These are phyloP conservation scores for Penicillium glabrum DNA, from an alignment of 2,329 filamentous ascomycete species.

Conservation along the genomic window DNA sequence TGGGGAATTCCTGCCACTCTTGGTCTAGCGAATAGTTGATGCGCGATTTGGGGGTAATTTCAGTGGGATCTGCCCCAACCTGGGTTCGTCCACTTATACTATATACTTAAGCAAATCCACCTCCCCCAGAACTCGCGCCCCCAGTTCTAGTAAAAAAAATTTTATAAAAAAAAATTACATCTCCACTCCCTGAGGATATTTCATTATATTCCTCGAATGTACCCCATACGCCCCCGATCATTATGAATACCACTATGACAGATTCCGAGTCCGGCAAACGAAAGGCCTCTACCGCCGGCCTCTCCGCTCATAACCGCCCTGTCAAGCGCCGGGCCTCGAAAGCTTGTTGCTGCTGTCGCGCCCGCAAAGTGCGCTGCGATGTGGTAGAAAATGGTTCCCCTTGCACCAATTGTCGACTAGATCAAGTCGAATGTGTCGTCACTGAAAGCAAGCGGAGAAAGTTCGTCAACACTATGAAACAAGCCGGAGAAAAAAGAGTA, in stretches of 20 bases:
- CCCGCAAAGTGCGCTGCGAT: slow-evolving; percentile 90
- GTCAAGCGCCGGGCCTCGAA: slow-evolving; percentile 86
- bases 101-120: slow-evolving; percentile 33
- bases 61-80: slow-evolving; percentile 13
- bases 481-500: not conserved
- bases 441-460: slow-evolving; percentile 78
- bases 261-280: slow-evolving; percentile 50
- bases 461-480: slow-evolving; percentile 28
- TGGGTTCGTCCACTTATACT: slow-evolving; percentile 1
- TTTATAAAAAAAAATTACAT: slow-evolving; percentile 10
- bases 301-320: slow-evolving; percentile 55
- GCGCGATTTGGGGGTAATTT: slow-evolving; percentile 7
- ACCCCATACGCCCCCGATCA: slow-evolving; percentile 17
- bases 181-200: slow-evolving; percentile 23
- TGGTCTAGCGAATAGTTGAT: slow-evolving; percentile 7
- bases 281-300: slow-evolving; percentile 57
- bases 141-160: slow-evolving; percentile 5
- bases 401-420: slow-evolving; percentile 76
- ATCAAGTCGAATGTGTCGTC: slow-evolving; percentile 57
- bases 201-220: slow-evolving; percentile 16
- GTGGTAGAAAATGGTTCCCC: slow-evolving; percentile 82
- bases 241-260: slow-evolving; percentile 25
- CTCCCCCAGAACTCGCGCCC: slow-evolving; percentile 27
- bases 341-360: slow-evolving; percentile 84
- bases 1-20: slow-evolving; percentile 15